These are phyloP conservation scores for Annulohypoxylon moriforme DNA, from an alignment of 495 filamentous ascomycete species.

Conservation along the genomic window DNA sequence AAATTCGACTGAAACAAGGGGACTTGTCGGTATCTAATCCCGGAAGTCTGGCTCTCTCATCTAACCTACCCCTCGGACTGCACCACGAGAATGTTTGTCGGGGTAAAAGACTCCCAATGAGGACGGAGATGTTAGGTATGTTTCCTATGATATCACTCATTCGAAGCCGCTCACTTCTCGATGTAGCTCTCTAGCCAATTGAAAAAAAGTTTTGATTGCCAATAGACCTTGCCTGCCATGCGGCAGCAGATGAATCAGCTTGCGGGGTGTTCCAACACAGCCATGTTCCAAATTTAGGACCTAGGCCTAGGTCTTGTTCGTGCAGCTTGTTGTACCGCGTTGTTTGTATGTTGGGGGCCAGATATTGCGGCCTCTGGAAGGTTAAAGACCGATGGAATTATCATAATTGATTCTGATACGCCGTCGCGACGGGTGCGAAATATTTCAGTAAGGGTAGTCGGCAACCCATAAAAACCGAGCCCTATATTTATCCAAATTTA, in stretches of 20 bases:
- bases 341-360: background rate
- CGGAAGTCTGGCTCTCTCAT: background rate
- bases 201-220: background rate
- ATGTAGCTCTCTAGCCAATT: background rate
- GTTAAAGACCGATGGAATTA: background rate
- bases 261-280: constrained; percentile 18
- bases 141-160: background rate
- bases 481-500: background rate
- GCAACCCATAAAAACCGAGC: background rate
- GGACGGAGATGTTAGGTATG: too few relatives aligned
- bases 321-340: constrained; percentile 2
- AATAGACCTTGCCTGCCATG: background rate
- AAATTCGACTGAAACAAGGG: background rate
- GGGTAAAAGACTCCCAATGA: background rate
- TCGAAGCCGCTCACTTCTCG: background rate
- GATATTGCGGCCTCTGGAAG: background rate
- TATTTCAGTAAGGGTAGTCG: background rate
- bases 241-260: background rate
- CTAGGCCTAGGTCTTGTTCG: too few relatives aligned
- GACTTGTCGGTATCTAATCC: background rate
- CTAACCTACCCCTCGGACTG: background rate
- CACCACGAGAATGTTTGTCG: background rate
- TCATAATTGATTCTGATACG: background rate
- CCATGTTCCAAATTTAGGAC: constrained; percentile 36
- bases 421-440: constrained; percentile 5